These are phyloP conservation scores for Simplicillium sp. DNA, from an alignment of 2,329 filamentous ascomycete genomes.

Conservation along the genomic window DNA sequence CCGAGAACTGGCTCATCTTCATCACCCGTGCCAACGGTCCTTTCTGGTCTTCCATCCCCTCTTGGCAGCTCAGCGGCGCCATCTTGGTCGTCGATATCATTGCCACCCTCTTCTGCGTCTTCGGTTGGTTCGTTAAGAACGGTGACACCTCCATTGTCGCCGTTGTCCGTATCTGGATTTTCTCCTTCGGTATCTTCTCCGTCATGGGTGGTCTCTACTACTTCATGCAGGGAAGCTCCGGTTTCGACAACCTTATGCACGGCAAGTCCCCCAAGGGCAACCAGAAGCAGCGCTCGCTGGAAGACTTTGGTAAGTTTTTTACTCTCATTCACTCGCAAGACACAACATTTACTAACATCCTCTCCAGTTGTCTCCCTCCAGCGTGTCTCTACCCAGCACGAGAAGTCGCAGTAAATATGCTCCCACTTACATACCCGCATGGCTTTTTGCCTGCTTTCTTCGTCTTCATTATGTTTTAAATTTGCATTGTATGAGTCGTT, in stretches of 20 bases:
- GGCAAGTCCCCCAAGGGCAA: conserved; percentile 75
- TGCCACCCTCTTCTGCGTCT: conserved; percentile 77
- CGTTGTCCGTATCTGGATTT: conserved; percentile 83
- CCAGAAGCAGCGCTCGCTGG: conserved; percentile 73
- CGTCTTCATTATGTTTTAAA: conserved; percentile 28
- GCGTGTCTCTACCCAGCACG: conserved; percentile 84
- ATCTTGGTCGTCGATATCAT: conserved; percentile 75
- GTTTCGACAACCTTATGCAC: conserved; percentile 90
- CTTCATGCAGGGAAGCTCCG: conserved; percentile 68
- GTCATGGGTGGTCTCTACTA: conserved; percentile 67
- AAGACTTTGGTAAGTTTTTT: conserved; percentile 71
- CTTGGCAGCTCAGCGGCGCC: conserved; percentile 72
- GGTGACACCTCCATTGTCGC: conserved; percentile 68
- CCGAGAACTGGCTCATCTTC: conserved; percentile 95
- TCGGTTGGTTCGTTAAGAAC: conserved; percentile 65
- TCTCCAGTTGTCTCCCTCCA: conserved; percentile 71
- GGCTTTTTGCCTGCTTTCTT: conserved; percentile 25
- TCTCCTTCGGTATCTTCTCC: conserved; percentile 83
- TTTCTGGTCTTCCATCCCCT: conserved; percentile 84
- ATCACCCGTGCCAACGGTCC: conserved; percentile 89
- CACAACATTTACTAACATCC: conserved; percentile 35
- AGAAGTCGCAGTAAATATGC: conserved; percentile 63
- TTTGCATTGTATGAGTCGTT: conserved; percentile 28
- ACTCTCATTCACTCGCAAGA: neutral
- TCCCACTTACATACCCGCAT: conserved; percentile 26